Evolutionary conservation across 2,329 filamentous ascomycete species (phyloP).

Genomic region (Aspergillus chevalieri): DNA sequence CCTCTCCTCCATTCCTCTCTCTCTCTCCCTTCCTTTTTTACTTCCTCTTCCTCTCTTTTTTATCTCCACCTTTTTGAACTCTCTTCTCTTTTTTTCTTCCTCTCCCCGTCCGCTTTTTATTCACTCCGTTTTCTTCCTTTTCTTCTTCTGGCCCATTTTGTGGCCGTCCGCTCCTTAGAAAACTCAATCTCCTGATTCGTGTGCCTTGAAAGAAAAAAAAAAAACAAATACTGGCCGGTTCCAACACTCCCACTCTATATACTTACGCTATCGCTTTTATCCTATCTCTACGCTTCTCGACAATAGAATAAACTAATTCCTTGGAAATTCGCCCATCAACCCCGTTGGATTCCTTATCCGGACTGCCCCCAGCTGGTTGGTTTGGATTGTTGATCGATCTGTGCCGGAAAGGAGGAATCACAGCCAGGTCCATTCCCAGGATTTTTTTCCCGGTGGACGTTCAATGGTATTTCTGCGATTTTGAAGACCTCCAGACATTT

Average conservation of each 20-base stretch:
- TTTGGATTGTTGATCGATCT: too few species aligned
- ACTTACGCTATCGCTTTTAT: too few species aligned
- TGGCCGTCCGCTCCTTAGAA: slow-evolving; percentile 36
- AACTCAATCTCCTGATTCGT: neutral
- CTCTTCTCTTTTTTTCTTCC: slow-evolving; percentile 8
- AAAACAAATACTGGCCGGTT: slow-evolving; percentile 5
- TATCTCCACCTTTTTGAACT: slow-evolving; percentile 9
- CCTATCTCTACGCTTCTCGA: too few species aligned
- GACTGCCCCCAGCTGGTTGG: too few species aligned
- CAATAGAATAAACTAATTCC: too few species aligned
- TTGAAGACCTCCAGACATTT: slow-evolving; percentile 21
- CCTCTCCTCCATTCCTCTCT: slow-evolving; percentile 2
- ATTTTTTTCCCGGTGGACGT: neutral
- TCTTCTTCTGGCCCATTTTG: slow-evolving; percentile 20
- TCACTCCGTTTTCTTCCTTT: slow-evolving; percentile 7
- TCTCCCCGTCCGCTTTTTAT: slow-evolving; percentile 5
- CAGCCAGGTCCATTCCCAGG: neutral
- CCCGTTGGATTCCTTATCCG: too few species aligned
- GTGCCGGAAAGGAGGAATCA: neutral
- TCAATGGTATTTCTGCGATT: slow-evolving; percentile 17
- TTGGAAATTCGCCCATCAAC: too few species aligned
- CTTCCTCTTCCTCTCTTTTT: slow-evolving; percentile 11
- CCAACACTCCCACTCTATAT: slow-evolving; percentile 2
- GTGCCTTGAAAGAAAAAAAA: neutral
- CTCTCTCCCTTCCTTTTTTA: slow-evolving; percentile 5